phyloP scores from a whole-genome alignment of 2,329 filamentous ascomycete genomes.

The Daldinia eschscholtzii region DNA sequence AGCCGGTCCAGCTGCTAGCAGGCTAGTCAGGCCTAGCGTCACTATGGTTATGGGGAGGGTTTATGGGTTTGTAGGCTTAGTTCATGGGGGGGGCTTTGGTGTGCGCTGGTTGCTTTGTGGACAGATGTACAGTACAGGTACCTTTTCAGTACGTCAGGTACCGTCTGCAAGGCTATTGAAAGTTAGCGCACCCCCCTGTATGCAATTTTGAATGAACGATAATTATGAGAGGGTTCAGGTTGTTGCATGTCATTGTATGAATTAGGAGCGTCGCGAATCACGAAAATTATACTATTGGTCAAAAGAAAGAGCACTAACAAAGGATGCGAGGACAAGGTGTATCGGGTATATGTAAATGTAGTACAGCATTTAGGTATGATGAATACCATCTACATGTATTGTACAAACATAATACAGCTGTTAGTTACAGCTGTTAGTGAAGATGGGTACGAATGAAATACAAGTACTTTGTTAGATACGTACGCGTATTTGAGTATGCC shows the following conservation, averaged over 20 bases:
- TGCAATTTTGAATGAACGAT: constrained; percentile 4
- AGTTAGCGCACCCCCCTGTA: constrained; percentile 9
- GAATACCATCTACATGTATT: constrained; percentile 7
- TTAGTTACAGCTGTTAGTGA: background rate
- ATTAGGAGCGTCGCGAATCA: constrained; percentile 15
- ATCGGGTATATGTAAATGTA: constrained; percentile 11
- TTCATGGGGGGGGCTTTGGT: constrained; percentile 8
- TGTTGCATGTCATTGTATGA: constrained; percentile 19
- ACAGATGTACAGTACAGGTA: constrained; percentile 29
- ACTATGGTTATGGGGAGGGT: constrained; percentile 30
- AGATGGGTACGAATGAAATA: background rate
- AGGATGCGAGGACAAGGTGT: constrained; percentile 25
- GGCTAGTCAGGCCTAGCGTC: constrained; percentile 22
- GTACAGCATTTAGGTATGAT: constrained; percentile 26
- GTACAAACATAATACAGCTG: constrained; percentile 3
- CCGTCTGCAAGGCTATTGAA: constrained; percentile 25
- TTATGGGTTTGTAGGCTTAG: background rate
- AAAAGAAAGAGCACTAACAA: constrained; percentile 26
- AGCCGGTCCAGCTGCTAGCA: constrained; percentile 27
- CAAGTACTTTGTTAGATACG: background rate
- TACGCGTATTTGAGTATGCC: background rate
- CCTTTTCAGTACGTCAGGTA: constrained; percentile 25
- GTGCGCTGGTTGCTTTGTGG: constrained; percentile 11
- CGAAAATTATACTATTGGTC: constrained; percentile 29
- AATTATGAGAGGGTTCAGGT: background rate